Evolutionary conservation across 1,284 basidiomycete species (phyloP).

Genomic region (Mycosarcoma mackinlayi): DNA sequence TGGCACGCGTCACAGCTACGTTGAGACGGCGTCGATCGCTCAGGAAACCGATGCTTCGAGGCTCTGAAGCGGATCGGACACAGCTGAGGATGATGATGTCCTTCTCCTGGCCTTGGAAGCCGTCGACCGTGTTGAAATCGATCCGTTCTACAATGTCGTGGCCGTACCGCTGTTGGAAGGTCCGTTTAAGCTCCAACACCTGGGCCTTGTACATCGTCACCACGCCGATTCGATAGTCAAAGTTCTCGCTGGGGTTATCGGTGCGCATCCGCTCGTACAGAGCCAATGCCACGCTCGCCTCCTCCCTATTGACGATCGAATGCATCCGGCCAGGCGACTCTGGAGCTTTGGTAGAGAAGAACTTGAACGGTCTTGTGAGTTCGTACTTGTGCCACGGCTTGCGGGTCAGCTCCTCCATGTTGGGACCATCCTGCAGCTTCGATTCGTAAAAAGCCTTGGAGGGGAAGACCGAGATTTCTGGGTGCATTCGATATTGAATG

Average conservation of each 20-base stretch:
- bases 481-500: slow-evolving; percentile 99
- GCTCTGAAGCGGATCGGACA: slow-evolving; percentile 79
- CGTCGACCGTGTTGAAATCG: slow-evolving; percentile 98
- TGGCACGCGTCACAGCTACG: slow-evolving; percentile 94
- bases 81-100: slow-evolving; percentile 99
- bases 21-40: slow-evolving; percentile 72
- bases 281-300: slow-evolving; percentile 81
- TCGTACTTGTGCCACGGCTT: slow-evolving; percentile 85
- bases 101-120: slow-evolving; percentile 99
- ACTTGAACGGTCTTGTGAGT: slow-evolving; percentile 87
- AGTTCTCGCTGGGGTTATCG: slow-evolving; percentile 73
- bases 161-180: slow-evolving; percentile 81
- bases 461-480: slow-evolving; percentile 89
- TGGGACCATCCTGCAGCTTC: slow-evolving; percentile 84
- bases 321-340: slow-evolving; percentile 74
- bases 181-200: slow-evolving; percentile 78
- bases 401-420: slow-evolving; percentile 84
- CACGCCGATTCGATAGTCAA: slow-evolving; percentile 85
- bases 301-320: slow-evolving; percentile 82
- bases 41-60: slow-evolving; percentile 78
- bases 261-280: slow-evolving; percentile 80
- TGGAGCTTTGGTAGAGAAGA: slow-evolving; percentile 75
- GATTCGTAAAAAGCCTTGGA: slow-evolving; percentile 89
- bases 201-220: slow-evolving; percentile 97
- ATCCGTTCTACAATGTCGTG: slow-evolving; percentile 76